Evolutionary conservation across 2,329 filamentous ascomycete genomes (phyloP), one percentile per base, ranked within the genome.

Genomic region (Myriosclerotinia duriaeana): DNA sequence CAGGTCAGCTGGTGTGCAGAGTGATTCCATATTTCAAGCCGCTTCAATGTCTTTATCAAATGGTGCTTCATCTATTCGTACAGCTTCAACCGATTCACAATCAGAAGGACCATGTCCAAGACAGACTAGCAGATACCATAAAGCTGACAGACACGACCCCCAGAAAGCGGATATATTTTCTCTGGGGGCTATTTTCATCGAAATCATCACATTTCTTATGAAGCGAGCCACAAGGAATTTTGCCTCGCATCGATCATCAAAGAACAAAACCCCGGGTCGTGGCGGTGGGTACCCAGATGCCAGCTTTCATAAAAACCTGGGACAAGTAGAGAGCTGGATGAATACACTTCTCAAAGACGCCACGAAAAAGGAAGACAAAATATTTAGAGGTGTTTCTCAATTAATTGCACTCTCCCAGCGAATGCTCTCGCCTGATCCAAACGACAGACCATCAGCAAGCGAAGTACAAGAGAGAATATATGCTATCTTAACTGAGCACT

Each of bases 131-230:
- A 20, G 40, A 20, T n/a, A 46, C 44, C 79, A 34, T 79, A 60
- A 40, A 22, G 40, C 80, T 1, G 46, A 54, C 36, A 80, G 80
- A 46, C 78, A 83, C 22, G 80, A 84, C 69, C 80, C 83, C 4
- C 84, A 85, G 69, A 83, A 85, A 68, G 85, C 87, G 54, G 90
- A 93, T 74, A 80, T 93, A 26, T 93, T 90, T 77, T 90, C 89
- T 3, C 80, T 92, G 1, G 90, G 86, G 12, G 90, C 89, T 75
- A 82, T 92, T 62, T 89, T 89, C 68, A 80, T 92, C 20, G 90
- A 93, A 70, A 83, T 93, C 40, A 74, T 92, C 26, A 87, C 87
- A 30, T 87, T 90, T 73, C 79, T 90, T 66, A 77, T 92, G 68
- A 90, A 91, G 75, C 87, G 88, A 71, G 85, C 87, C 64, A 82